A percentile compares a stretch with the other conserved stretches of the same genome.
phyloP scores from a whole-genome alignment of 441 rosid species.

The Raphanus hybrid region DNA sequence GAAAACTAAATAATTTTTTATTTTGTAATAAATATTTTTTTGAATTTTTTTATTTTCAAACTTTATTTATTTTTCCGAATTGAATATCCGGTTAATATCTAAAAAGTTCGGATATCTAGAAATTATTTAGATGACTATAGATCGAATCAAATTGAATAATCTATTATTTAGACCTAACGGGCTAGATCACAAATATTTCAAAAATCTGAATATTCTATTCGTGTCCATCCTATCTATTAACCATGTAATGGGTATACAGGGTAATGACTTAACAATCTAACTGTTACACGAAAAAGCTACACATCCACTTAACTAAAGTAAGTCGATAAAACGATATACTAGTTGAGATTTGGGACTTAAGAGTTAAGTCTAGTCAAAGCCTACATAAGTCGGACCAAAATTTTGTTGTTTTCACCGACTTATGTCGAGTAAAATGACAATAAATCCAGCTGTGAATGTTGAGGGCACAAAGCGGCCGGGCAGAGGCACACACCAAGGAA shows the following conservation, averaged over 20 bases:
- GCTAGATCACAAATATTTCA: no score
- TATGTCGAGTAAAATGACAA: conserved; percentile 7
- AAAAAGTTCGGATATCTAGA: no score
- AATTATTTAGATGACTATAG: no score
- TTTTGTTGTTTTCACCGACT: conserved; percentile 8
- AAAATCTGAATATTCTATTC: no score
- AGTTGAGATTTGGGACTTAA: background rate
- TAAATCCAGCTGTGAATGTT: conserved; percentile 39
- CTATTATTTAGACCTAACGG: no score
- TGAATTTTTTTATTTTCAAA: no score
- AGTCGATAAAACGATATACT: background rate
- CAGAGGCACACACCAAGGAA: conserved; percentile 41
- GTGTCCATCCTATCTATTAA: background rate
- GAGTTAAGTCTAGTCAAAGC: background rate
- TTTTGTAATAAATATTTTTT: no score
- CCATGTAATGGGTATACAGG: background rate
- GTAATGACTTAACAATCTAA: conserved; percentile 4
- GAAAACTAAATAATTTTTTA: no score
- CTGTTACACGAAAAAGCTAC: background rate
- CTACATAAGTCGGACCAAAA: background rate
- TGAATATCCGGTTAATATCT: no score
- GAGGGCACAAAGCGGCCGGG: conserved; percentile 40
- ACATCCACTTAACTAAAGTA: background rate
- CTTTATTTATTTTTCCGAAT: no score
- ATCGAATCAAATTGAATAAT: no score